phyloP scores from a whole-genome alignment of 805 yeast genomes.

The Torulaspora indica region DNA sequence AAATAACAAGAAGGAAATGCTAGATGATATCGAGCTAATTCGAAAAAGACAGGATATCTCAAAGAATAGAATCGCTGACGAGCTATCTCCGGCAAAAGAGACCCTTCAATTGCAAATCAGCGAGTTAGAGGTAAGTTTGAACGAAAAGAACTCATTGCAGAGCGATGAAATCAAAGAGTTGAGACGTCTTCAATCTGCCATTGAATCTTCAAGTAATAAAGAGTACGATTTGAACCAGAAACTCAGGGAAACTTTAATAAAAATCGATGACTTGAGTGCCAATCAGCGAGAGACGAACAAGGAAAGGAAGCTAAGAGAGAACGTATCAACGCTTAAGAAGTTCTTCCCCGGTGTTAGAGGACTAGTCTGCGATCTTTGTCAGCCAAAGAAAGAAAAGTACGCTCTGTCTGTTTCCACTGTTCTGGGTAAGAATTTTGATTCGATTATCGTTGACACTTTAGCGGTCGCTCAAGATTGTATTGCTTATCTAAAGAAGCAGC shows the following conservation, averaged over 20 bases:
- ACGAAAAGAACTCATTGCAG: conserved; percentile 36
- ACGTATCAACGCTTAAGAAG: conserved; percentile 61
- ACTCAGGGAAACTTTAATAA: conserved; percentile 53
- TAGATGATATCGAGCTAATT: conserved; percentile 38
- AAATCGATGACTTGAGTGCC: conserved; percentile 69
- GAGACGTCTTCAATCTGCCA: conserved; percentile 38
- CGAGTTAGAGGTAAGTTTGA: conserved; percentile 36
- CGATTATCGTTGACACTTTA: conserved; percentile 74
- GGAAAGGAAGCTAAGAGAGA: conserved; percentile 68
- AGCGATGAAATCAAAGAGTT: conserved; percentile 32
- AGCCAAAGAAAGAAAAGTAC: conserved; percentile 68
- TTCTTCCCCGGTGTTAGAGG: conserved; percentile 85
- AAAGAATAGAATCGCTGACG: conserved; percentile 34
- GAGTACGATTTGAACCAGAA: conserved; percentile 61
- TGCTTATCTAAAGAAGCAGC: conserved; percentile 72
- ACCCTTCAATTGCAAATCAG: conserved; percentile 32
- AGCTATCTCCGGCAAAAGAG: conserved; percentile 34
- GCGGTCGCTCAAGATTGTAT: conserved; percentile 72
- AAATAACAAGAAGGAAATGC: conserved; percentile 44
- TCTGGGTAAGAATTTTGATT: conserved; percentile 73
- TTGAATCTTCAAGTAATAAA: conserved; percentile 40
- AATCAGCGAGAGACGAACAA: conserved; percentile 68
- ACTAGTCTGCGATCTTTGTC: conserved; percentile 69
- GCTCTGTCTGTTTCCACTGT: conserved; percentile 71
- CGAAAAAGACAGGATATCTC: conserved; percentile 38